Conservation (phyloP, 2,329 filamentous ascomycete genomes). For the Penicillium paneum region DNA sequence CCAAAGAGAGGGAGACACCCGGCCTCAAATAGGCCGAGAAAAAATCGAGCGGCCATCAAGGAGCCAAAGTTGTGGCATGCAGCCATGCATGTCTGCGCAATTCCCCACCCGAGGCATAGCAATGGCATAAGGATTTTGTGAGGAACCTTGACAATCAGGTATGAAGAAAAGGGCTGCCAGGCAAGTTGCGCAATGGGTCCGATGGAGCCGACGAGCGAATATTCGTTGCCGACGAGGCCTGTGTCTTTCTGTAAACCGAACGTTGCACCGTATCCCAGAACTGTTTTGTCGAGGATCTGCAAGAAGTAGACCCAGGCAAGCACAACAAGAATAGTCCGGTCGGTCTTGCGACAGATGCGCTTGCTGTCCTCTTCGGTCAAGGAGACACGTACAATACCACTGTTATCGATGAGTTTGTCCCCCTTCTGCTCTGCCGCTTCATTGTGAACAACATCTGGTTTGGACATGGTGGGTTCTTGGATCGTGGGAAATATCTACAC, state of each 20-base stretch:
- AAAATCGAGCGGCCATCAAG: conserved; percentile 51
- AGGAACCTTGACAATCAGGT: conserved; percentile 60
- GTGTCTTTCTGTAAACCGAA: conserved; percentile 54
- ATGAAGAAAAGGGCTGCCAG: conserved; percentile 60
- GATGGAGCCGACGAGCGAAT: conserved; percentile 58
- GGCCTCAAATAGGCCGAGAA: conserved; percentile 53
- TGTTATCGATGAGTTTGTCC: conserved; percentile 12
- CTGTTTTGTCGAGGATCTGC: conserved; percentile 57
- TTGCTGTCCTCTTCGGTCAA: conserved; percentile 45
- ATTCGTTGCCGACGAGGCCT: conserved; percentile 52
- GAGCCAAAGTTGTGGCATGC: conserved; percentile 47
- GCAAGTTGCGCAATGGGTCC: conserved; percentile 58
- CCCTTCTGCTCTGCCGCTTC: conserved; percentile 15
- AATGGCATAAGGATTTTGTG: conserved; percentile 57
- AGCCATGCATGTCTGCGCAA: conserved; percentile 49
- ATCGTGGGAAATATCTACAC: conserved; percentile 4
- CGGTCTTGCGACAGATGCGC: conserved; percentile 60
- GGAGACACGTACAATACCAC: conserved; percentile 21
- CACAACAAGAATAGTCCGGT: conserved; percentile 54
- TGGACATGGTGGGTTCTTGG: conserved; percentile 14
- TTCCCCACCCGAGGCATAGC: conserved; percentile 49
- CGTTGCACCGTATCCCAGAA: conserved; percentile 57
- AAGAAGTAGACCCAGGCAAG: conserved; percentile 49
- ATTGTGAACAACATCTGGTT: conserved; percentile 20
- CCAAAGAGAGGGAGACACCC: conserved; percentile 48